A percentile compares a stretch with the other conserved stretches of the same genome.
Evolutionary conservation across 345 rosid genomes (phyloP).

Genomic region (Lepidium didymum): DNA sequence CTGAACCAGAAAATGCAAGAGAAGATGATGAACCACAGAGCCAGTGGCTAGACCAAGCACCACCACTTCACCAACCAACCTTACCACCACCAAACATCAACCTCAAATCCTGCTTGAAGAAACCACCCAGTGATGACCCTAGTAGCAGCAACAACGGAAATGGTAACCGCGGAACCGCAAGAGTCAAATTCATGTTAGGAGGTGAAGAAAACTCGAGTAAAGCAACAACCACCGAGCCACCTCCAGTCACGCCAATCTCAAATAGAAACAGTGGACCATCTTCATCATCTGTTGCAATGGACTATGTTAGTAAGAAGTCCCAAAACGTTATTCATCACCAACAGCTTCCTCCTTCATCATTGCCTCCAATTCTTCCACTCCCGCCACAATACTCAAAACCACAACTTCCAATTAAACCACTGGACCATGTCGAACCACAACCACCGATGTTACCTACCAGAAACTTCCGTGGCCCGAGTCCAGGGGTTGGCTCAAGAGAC

Average conservation of each 20-base stretch:
- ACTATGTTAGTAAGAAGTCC: slow-evolving; percentile 81
- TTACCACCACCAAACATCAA: slow-evolving; percentile 39
- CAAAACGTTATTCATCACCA: slow-evolving; percentile 54
- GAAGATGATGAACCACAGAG: slow-evolving; percentile 26
- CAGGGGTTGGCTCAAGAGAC: slow-evolving; percentile 35
- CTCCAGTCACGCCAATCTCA: slow-evolving; percentile 28
- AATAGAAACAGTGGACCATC: slow-evolving; percentile 44
- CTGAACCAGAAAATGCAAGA: slow-evolving; percentile 35
- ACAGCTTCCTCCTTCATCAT: slow-evolving; percentile 32
- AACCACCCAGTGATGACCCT: slow-evolving; percentile 30
- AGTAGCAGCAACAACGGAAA: slow-evolving; percentile 44
- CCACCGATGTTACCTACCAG: slow-evolving; percentile 16
- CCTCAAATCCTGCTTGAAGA: slow-evolving; percentile 88
- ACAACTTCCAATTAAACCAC: neutral
- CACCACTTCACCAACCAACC: slow-evolving; percentile 31
- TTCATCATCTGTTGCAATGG: slow-evolving; percentile 70
- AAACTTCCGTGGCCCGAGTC: slow-evolving; percentile 17
- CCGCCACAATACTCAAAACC: slow-evolving; percentile 47
- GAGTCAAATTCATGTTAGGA: slow-evolving; percentile 92
- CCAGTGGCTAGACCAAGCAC: slow-evolving; percentile 28
- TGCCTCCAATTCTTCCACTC: slow-evolving; percentile 47
- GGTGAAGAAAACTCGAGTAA: slow-evolving; percentile 54
- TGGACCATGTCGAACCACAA: slow-evolving; percentile 27
- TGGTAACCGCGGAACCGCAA: slow-evolving; percentile 38
- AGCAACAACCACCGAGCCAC: slow-evolving; percentile 27